phyloP scores from a whole-genome alignment of 2,329 filamentous ascomycete species.

The Fusarium mangiferae region DNA sequence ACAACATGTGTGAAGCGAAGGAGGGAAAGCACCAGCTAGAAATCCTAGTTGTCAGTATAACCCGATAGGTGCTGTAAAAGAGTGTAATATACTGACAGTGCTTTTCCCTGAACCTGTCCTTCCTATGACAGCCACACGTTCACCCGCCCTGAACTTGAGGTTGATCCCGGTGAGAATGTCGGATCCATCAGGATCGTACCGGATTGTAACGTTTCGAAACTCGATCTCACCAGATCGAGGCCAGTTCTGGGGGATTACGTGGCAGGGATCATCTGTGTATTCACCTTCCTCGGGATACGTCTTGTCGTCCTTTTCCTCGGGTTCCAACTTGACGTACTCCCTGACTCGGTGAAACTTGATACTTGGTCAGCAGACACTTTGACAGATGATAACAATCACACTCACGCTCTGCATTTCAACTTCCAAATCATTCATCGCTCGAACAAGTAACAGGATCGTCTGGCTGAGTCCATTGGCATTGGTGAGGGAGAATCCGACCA shows the following conservation, averaged over 20 bases:
- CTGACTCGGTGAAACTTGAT: conserved; percentile 59
- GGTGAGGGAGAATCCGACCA: conserved; percentile 66
- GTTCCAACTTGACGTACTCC: conserved; percentile 57
- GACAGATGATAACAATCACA: neutral
- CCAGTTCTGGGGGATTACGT: conserved; percentile 56
- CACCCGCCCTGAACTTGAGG: conserved; percentile 69
- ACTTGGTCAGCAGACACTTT: conserved; percentile 25
- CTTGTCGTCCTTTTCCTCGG: conserved; percentile 57
- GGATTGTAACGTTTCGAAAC: conserved; percentile 62
- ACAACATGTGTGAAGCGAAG: conserved; percentile 64
- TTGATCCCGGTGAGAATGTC: conserved; percentile 63
- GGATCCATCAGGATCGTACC: conserved; percentile 57
- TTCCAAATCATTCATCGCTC: conserved; percentile 66
- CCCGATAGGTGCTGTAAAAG: neutral
- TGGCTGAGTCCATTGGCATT: conserved; percentile 65
- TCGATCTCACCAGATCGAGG: conserved; percentile 60
- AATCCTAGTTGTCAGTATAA: conserved; percentile 14
- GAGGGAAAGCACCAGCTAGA: conserved; percentile 61
- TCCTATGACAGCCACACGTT: conserved; percentile 82
- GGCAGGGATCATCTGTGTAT: conserved; percentile 53
- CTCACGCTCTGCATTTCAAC: conserved; percentile 66
- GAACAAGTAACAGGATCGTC: conserved; percentile 62
- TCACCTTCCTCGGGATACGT: conserved; percentile 52
- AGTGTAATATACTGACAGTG: conserved; percentile 64
- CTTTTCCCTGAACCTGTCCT: conserved; percentile 87